phyloP scores from a whole-genome alignment of 129 eudicot species.

The Centrapalus pauciflorus region DNA sequence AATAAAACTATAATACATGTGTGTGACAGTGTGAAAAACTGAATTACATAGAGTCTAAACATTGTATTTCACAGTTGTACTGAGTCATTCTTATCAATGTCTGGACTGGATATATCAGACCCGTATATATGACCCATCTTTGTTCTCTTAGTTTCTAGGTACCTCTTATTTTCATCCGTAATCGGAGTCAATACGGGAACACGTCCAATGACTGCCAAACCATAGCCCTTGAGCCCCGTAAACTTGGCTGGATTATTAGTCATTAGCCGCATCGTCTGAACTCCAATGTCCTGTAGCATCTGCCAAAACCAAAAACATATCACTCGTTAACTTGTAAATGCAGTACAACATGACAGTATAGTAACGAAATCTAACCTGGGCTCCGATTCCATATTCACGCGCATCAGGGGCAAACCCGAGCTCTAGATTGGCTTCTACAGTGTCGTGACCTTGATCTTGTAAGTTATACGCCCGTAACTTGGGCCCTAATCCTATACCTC shows the following conservation, averaged over 20 bases:
- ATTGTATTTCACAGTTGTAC: neutral
- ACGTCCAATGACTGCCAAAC: slow-evolving; percentile 76
- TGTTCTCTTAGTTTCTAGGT: slow-evolving; percentile 73
- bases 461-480: slow-evolving; percentile 82
- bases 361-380: slow-evolving; percentile 53
- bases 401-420: slow-evolving; percentile 94
- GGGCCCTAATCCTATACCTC: slow-evolving; percentile 94
- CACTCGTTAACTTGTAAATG: neutral
- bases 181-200: slow-evolving; percentile 80
- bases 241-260: slow-evolving; percentile 95
- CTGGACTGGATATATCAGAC: slow-evolving; percentile 45
- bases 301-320: slow-evolving; percentile 19
- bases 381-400: slow-evolving; percentile 93
- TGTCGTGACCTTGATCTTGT: slow-evolving; percentile 94
- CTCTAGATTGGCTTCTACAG: slow-evolving; percentile 89
- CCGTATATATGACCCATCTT: slow-evolving; percentile 89
- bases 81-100: slow-evolving; percentile 9
- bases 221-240: slow-evolving; percentile 80
- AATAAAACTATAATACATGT: neutral
- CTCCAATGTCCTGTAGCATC: slow-evolving; percentile 81
- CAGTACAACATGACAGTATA: neutral
- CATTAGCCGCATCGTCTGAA: slow-evolving; percentile 85
- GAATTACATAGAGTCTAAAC: slow-evolving; percentile 2
- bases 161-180: slow-evolving; percentile 75
- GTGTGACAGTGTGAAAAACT: slow-evolving; percentile 1